Evolutionary conservation across 2,329 filamentous ascomycete species (phyloP).

Genomic region (Clonostachys byssicola): DNA sequence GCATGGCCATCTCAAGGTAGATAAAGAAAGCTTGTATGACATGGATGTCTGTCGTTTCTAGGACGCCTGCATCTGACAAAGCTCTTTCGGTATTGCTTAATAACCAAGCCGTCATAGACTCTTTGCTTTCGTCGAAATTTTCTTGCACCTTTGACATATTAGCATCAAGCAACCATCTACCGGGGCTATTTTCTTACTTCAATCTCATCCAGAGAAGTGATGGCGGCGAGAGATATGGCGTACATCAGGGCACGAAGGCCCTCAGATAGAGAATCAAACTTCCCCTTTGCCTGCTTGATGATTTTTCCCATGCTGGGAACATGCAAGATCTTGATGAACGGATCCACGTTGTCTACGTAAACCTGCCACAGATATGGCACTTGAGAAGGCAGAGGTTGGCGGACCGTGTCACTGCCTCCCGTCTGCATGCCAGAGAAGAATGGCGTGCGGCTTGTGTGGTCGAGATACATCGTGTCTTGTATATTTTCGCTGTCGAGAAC

Average conservation of each 20-base stretch:
- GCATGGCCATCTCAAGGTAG: slow-evolving; percentile 49
- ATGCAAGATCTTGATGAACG: slow-evolving; percentile 67
- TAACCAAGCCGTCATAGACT: neutral
- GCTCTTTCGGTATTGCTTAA: neutral
- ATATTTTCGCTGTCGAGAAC: no score
- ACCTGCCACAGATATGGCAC: slow-evolving; percentile 59
- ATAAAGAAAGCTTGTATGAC: slow-evolving; percentile 59
- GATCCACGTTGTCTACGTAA: slow-evolving; percentile 71
- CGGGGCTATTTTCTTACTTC: slow-evolving; percentile 27
- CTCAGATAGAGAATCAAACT: neutral
- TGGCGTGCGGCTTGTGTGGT: neutral
- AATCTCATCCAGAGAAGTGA: neutral
- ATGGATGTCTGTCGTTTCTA: slow-evolving; percentile 53
- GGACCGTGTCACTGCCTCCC: neutral
- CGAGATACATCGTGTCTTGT: neutral
- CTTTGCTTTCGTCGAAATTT: neutral
- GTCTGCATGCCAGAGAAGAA: neutral
- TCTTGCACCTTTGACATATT: neutral
- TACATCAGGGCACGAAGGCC: neutral
- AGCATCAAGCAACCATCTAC: slow-evolving; percentile 30
- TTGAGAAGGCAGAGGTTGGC: slow-evolving; percentile 54
- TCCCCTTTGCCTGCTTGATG: neutral
- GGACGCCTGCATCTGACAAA: slow-evolving; percentile 54
- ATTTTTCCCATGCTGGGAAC: slow-evolving; percentile 60
- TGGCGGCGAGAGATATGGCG: neutral